Evolutionary conservation across 2,329 filamentous ascomycete species (phyloP), one percentile per base, ranked within the genome.

Genomic region (Tolypocladium inflatum): DNA sequence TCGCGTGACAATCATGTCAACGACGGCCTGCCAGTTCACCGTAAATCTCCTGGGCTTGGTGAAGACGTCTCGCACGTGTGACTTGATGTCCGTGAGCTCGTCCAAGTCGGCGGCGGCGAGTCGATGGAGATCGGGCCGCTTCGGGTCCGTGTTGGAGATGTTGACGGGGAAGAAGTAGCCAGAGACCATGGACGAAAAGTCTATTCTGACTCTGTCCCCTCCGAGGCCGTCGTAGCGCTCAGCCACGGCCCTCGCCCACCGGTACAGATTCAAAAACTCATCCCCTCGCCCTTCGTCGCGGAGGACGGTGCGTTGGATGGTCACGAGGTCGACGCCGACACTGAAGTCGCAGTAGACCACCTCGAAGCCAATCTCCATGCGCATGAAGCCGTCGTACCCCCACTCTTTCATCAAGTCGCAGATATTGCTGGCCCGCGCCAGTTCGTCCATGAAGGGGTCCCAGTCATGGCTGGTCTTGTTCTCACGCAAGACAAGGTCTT

Each of bases 281-380:
- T 33, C 17, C 3, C 10, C 3, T 10, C 17, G 26, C 8, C 33
- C 15, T 4, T 15, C 45, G 8, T 19, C 26, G 26, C 8, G 26
- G 15, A 50, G 23, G 21, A 58, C 50, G 0, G 58, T 50, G 26
- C 65, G 60, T 38, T 66, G 58, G 13, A 60, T 62, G 4, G 1
- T 64, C 1, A 77, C 59, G 23, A 73, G 65, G 21, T 73, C 67
- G 13, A 82, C 61, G 0, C 76, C 76, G 3, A 72, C 62, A 11
- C 63, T 62, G 52, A 90, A 90, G 56, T 85, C 74, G 67, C 87
- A 90, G 23, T 87, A 74, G 55, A 90, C 86, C 56, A 88, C 76
- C 68, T 90, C 87, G 62, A 89, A 89, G 0, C 87, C 87, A 21
- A 80, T 78, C 65, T 90, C 87, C 78, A 86, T 86, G 13, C 87